Conservation (phyloP, 2,329 filamentous ascomycete genomes). For the Phialocephala subalpina region DNA sequence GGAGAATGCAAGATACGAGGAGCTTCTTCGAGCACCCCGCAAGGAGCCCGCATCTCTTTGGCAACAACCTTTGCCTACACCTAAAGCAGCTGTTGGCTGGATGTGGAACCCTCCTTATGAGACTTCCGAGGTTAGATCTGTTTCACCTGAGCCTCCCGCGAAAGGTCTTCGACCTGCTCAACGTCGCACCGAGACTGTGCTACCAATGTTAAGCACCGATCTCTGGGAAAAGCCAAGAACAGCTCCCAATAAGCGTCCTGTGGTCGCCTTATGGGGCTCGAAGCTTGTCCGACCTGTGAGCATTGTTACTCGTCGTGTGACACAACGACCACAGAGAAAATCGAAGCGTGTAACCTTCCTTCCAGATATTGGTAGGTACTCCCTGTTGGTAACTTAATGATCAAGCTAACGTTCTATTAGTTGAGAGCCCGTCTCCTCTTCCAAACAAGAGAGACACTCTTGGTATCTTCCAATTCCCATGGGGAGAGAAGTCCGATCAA, state of each 20-base stretch:
- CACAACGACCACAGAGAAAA: slow-evolving; percentile 61
- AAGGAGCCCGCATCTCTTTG: slow-evolving; percentile 35
- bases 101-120: slow-evolving; percentile 39
- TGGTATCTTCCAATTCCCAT: slow-evolving; percentile 72
- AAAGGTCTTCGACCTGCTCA: slow-evolving; percentile 38
- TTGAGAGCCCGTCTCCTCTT: slow-evolving; percentile 67
- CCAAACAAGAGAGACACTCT: slow-evolving; percentile 65
- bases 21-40: not conserved
- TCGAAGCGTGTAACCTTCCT: slow-evolving; percentile 65
- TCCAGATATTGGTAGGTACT: slow-evolving; percentile 60
- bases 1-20: slow-evolving; percentile 16
- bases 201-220: slow-evolving; percentile 36
- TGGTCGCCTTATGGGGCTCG: slow-evolving; percentile 42
- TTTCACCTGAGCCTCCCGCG: slow-evolving; percentile 38
- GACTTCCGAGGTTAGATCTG: not conserved
- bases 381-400: slow-evolving; percentile 6
- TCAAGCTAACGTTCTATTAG: slow-evolving; percentile 34
- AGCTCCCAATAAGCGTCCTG: slow-evolving; percentile 25
- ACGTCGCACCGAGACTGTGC: slow-evolving; percentile 26
- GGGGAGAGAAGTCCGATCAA: slow-evolving; percentile 69
- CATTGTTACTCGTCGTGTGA: slow-evolving; percentile 52
- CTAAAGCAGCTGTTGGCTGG: slow-evolving; percentile 29
- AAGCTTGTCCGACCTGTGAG: slow-evolving; percentile 37
- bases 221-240: slow-evolving; percentile 41
- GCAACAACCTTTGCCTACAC: slow-evolving; percentile 28